Percentiles rank a stretch among this genome's conserved stretches.
Evolutionary conservation across 805 yeast species (phyloP).

Genomic region (Zygoascus flipseniorum): DNA sequence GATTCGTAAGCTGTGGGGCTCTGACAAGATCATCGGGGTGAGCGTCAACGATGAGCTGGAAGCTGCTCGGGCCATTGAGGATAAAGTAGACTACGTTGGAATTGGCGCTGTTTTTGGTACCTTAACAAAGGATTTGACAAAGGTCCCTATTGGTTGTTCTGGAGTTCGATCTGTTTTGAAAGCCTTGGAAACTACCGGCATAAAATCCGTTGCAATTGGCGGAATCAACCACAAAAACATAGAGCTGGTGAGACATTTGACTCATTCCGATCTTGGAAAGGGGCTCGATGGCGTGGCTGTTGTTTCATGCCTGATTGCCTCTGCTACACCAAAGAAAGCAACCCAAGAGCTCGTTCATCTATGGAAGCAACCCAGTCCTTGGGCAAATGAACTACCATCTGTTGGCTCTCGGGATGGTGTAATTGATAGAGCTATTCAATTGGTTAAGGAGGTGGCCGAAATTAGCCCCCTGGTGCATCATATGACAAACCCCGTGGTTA

Average conservation of each 20-base stretch:
- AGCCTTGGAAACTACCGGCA: constrained; percentile 33
- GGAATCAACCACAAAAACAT: constrained; percentile 63
- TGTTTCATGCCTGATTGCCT: constrained; percentile 78
- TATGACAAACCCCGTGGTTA: constrained; percentile 82
- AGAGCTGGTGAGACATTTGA: constrained; percentile 45
- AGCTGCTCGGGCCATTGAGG: constrained; percentile 39
- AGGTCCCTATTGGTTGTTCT: constrained; percentile 56
- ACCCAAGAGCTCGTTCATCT: constrained; percentile 33
- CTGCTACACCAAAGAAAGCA: constrained; percentile 43
- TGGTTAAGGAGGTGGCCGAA: constrained; percentile 22
- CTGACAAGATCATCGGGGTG: constrained; percentile 70
- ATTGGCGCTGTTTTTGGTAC: constrained; percentile 75
- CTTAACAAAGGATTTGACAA: constrained; percentile 52
- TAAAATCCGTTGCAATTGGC: constrained; percentile 71
- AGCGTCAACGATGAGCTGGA: constrained; percentile 58
- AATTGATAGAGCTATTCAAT: constrained; percentile 13
- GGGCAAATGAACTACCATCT: background rate
- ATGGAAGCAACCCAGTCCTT: constrained; percentile 7
- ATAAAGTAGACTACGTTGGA: constrained; percentile 71
- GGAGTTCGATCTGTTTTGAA: constrained; percentile 52
- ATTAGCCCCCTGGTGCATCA: constrained; percentile 69
- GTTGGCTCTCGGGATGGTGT: background rate
- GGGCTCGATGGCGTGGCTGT: constrained; percentile 76
- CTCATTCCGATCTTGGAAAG: constrained; percentile 34
- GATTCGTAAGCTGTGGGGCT: constrained; percentile 56